Base-by-base conservation (phyloP, 305 asterid species). In the Fraxinus dipetala region DNA sequence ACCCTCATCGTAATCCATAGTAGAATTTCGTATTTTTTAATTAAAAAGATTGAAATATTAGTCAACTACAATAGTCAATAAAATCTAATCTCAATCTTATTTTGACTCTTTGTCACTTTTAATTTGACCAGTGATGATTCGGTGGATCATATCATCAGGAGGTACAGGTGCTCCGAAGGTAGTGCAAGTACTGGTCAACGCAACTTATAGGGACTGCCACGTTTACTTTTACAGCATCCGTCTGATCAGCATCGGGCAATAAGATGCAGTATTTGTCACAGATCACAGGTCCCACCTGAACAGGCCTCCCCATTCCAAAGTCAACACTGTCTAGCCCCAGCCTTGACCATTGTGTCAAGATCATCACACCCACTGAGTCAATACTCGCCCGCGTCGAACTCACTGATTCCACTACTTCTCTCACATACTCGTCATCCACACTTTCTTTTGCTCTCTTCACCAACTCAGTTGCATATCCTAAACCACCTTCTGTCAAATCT, bases 321-420 rank as follows among this genome's bases (percentile, higher is more conserved):
- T 93, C 94, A 83, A 93, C 85, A 38, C 61, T 72, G 11, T 91
- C 85, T n/a, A 93, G 81, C 61, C 97, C 97, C 24, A 93, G 80
- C 83, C 90, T 89, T 81, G 97, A 90, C 97, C 95, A 93, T 11
- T 93, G 93, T 0, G 96, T 84, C 91, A 93, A 22, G n/a, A 93
- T 88, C 86, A 93, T 69, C 79, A 89, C 90, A 4, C 97, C 96
- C 0, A 89, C 95, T n/a, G 92, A 78, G 93, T 90, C 92, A 3
- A 91, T 93, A 51, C 80, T 72, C 5, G 87, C 85, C 22, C 81
- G 79, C 5, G 0, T 51, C 6, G 79, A 70, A 83, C 95, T 90
- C 92, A 93, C 95, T 45, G 81, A 72, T 61, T 88, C 91, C 78
- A 91, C 87, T 45, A 91, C 97, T 79, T 91, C 92, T 24, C 85